Evolutionary conservation across 2,329 filamentous ascomycete genomes (phyloP).

Genomic region (Aspergillus fumigatiaffinis): DNA sequence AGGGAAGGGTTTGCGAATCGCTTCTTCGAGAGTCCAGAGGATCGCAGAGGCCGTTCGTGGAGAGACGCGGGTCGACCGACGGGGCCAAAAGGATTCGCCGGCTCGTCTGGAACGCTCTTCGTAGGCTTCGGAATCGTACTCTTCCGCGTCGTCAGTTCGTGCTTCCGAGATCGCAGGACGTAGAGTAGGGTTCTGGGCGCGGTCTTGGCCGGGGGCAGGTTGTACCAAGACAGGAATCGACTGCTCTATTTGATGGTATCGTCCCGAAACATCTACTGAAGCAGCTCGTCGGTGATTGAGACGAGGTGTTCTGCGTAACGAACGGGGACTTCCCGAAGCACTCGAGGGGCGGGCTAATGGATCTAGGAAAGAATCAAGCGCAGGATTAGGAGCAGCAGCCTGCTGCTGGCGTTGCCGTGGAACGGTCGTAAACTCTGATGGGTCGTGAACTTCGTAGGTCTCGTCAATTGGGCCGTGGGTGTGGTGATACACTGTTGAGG

Average conservation of each 20-base stretch:
- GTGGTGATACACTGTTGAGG: constrained; percentile 43
- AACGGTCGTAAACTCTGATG: constrained; percentile 41
- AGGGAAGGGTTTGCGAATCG: constrained; percentile 72
- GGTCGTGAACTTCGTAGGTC: constrained; percentile 52
- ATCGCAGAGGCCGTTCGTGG: constrained; percentile 84
- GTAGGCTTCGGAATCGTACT: constrained; percentile 19
- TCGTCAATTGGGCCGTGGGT: constrained; percentile 46
- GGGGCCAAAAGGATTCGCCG: constrained; percentile 51
- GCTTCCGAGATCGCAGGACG: constrained; percentile 32
- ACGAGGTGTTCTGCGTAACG: constrained; percentile 51
- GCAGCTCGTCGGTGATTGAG: constrained; percentile 38
- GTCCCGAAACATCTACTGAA: constrained; percentile 42
- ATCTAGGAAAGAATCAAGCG: constrained; percentile 42
- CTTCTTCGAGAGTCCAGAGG: constrained; percentile 87
- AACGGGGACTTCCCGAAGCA: constrained; percentile 50
- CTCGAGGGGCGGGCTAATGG: constrained; percentile 48
- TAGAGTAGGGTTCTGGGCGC: constrained; percentile 19
- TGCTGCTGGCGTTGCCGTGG: constrained; percentile 47
- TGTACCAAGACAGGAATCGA: constrained; percentile 24
- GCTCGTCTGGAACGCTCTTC: constrained; percentile 27
- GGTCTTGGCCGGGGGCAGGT: constrained; percentile 13
- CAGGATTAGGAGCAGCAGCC: constrained; percentile 33
- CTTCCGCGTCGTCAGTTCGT: constrained; percentile 28
- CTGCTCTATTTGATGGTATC: constrained; percentile 23
- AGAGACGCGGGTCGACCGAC: constrained; percentile 61